phyloP scores from a whole-genome alignment of 192 early-diverging fungal genomes.

The Tieghemiomyces parasiticus region DNA sequence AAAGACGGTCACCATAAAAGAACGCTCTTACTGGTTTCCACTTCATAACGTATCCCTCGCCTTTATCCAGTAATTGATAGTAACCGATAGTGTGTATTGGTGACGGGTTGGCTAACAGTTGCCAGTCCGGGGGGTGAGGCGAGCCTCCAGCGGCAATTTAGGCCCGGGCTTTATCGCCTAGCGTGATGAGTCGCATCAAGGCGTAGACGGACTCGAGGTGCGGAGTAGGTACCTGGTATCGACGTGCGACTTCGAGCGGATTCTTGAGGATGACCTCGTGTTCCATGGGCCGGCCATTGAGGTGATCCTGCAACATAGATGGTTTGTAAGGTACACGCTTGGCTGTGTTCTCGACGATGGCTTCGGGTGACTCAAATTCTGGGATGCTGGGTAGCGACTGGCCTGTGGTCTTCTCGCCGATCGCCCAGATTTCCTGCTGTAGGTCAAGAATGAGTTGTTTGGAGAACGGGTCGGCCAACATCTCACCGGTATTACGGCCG shows the following conservation, averaged over 20 bases:
- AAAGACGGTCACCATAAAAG: too few species aligned
- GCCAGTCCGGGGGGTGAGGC: too few species aligned
- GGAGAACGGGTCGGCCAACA: constrained; percentile 32
- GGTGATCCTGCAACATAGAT: constrained; percentile 45
- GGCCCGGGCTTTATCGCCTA: too few species aligned
- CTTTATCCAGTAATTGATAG: too few species aligned
- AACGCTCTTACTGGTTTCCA: too few species aligned
- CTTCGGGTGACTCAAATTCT: constrained; percentile 18
- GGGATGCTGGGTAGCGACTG: constrained; percentile 15
- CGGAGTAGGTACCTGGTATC: constrained; percentile 24
- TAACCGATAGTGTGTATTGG: too few species aligned
- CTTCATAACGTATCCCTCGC: too few species aligned
- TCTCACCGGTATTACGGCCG: constrained; percentile 33
- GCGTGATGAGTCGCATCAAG: too few species aligned
- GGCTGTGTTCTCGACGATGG: constrained; percentile 16
- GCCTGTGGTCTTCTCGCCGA: constrained; percentile 32
- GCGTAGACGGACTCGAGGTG: constrained; percentile 32
- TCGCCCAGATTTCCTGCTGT: constrained; percentile 37
- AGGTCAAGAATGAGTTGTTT: constrained; percentile 21
- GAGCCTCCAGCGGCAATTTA: too few species aligned
- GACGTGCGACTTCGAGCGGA: constrained; percentile 27
- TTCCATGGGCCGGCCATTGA: constrained; percentile 31
- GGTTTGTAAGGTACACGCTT: constrained; percentile 20
- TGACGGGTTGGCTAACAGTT: too few species aligned
- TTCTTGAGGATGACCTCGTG: constrained; percentile 35